Conservation (phyloP, 2,329 filamentous ascomycete species). For the Fonsecaea multimorphosa region DNA sequence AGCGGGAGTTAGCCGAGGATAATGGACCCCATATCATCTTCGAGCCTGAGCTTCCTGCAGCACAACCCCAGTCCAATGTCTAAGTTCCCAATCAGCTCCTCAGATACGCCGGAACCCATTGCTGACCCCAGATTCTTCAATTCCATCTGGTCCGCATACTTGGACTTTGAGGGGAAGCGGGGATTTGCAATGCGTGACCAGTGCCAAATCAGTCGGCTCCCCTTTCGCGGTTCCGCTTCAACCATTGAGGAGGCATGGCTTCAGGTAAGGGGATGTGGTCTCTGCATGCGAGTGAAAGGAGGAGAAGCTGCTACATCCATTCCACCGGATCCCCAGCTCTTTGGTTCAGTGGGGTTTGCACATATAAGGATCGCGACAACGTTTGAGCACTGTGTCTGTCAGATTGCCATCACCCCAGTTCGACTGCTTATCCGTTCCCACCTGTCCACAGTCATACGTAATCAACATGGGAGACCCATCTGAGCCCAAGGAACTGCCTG, state of each 20-base stretch:
- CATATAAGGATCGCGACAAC: slow-evolving; percentile 14
- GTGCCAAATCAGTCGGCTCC: slow-evolving; percentile 12
- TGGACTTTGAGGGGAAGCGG: slow-evolving; percentile 26
- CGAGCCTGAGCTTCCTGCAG: not conserved
- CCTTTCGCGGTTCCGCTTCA: slow-evolving; percentile 23
- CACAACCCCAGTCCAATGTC: not conserved
- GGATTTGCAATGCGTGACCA: slow-evolving; percentile 16
- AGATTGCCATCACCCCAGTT: not conserved
- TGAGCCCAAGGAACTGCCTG: slow-evolving; percentile 28
- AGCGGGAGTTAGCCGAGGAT: slow-evolving; percentile 22
- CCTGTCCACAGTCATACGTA: not conserved
- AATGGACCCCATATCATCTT: not conserved
- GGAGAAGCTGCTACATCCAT: slow-evolving; percentile 29
- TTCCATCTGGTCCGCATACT: slow-evolving; percentile 14
- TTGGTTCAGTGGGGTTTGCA: slow-evolving; percentile 7
- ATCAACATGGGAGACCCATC: slow-evolving; percentile 33
- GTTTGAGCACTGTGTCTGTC: not conserved
- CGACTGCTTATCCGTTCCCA: not conserved
- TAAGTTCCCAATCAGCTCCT: slow-evolving; percentile 13
- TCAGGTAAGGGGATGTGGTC: not conserved
- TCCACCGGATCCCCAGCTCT: slow-evolving; percentile 20
- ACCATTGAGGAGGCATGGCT: slow-evolving; percentile 13
- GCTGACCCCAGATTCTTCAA: slow-evolving; percentile 28
- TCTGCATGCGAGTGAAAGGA: slow-evolving; percentile 15
- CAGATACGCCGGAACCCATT: not conserved